Conservation (phyloP, 805 yeast genomes). For the Deakozyma indianensis region DNA sequence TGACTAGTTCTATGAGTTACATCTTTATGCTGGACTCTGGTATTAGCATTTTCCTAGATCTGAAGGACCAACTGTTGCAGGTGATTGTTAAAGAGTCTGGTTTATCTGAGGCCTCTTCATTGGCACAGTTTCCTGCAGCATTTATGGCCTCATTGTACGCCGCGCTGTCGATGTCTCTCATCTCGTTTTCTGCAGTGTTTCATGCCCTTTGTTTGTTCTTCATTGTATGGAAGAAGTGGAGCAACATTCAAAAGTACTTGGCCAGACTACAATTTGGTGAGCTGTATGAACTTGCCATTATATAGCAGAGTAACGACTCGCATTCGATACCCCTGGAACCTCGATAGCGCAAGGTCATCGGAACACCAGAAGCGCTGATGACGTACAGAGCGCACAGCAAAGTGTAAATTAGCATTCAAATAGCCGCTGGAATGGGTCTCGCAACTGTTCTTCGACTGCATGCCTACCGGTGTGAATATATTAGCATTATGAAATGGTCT, state of each 20-base stretch:
- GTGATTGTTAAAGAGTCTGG: background rate
- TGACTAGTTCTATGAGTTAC: background rate
- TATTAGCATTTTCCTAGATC: background rate
- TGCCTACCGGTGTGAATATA: too few species aligned
- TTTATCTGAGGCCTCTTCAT: background rate
- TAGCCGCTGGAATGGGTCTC: too few species aligned
- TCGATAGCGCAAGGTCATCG: too few species aligned
- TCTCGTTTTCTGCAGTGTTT: slow-evolving; percentile 12
- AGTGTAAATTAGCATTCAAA: too few species aligned
- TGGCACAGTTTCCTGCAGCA: background rate
- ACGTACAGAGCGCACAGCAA: too few species aligned
- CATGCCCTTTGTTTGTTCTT: slow-evolving; percentile 10
- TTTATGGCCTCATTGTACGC: slow-evolving; percentile 4
- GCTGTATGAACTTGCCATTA: background rate
- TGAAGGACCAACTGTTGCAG: background rate
- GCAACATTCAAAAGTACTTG: slow-evolving; percentile 5
- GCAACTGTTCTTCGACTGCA: too few species aligned
- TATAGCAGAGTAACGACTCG: background rate
- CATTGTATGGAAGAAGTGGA: slow-evolving; percentile 12
- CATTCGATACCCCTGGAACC: background rate
- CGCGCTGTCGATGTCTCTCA: slow-evolving; percentile 3
- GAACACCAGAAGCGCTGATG: too few species aligned
- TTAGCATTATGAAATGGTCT: too few species aligned
- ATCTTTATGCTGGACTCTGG: background rate
- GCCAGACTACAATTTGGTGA: background rate